Evolutionary conservation across 2,329 filamentous ascomycete genomes (phyloP).

Genomic region (Aspergillus ochraceoroseus): DNA sequence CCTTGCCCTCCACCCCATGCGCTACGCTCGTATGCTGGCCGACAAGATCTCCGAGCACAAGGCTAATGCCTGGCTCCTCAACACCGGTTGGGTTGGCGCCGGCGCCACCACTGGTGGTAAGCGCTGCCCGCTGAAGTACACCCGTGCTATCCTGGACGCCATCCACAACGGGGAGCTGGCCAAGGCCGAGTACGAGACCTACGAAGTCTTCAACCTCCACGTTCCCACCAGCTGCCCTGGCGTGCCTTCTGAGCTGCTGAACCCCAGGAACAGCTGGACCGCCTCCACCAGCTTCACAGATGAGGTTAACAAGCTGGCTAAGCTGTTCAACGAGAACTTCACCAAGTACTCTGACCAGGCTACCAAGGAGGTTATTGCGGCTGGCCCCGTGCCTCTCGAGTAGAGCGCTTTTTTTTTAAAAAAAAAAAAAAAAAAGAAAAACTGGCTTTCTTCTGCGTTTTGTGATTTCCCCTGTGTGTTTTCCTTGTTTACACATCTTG

Average conservation of each 20-base stretch:
- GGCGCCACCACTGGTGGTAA: constrained; percentile 87
- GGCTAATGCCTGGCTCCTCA: constrained; percentile 95
- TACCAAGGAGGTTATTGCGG: constrained; percentile 67
- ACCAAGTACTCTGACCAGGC: constrained; percentile 87
- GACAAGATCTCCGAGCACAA: constrained; percentile 96
- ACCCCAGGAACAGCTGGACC: constrained; percentile 91
- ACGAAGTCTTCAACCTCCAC: constrained; percentile 92
- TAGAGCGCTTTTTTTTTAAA: neutral
- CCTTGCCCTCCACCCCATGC: constrained; percentile 97
- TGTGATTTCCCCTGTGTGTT: constrained; percentile 14
- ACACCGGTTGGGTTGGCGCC: constrained; percentile 95
- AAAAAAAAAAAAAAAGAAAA: constrained; percentile 9
- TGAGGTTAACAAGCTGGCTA: constrained; percentile 86
- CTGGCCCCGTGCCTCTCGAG: constrained; percentile 36
- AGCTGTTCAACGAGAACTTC: constrained; percentile 94
- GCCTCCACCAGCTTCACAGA: constrained; percentile 73
- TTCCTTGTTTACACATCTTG: constrained; percentile 13
- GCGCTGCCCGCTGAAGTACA: constrained; percentile 98
- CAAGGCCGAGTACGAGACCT: constrained; percentile 87
- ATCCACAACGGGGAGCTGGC: constrained; percentile 97
- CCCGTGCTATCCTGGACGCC: constrained; percentile 92
- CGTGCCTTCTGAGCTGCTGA: constrained; percentile 87
- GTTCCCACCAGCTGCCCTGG: constrained; percentile 89
- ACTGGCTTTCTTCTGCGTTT: constrained; percentile 14
- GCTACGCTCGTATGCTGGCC: constrained; percentile 96